Base-by-base conservation (phyloP, 768 basidiomycete genomes). In the Leccinum rimulosum region DNA sequence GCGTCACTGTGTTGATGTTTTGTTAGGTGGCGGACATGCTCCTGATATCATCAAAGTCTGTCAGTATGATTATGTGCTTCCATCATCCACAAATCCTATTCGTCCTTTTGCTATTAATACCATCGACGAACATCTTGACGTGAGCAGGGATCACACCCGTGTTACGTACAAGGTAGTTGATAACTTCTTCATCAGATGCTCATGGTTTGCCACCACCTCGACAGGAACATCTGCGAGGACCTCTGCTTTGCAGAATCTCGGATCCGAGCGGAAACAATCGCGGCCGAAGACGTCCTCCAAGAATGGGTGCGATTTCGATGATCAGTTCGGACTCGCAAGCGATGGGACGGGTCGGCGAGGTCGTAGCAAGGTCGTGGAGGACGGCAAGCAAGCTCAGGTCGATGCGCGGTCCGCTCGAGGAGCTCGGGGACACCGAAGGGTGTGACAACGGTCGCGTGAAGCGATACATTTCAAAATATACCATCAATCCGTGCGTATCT, bases 21-120 rank as follows among this genome's bases (percentile, higher is more conserved):
- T 11, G 55, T 9, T 19, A 88, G 89, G 95, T 52, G 94, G 95
- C 14, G 95, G 97, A 12, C 96, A 98, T 70, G 96, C 96, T 2
- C 97, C 97, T 0, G 97, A 98, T 67, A 98, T 98, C 73, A 96
- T 99, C 70, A 89, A 92, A n/a, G 95, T 98, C 22, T 96, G 94
- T 61, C 93, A 91, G 30, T 82, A 84, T 7, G 76, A 86, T 2
- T 96, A 98, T 59, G 95, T 98, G 3, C 77, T 98, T 9, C 97
- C 97, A 0, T 94, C 92, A 8, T 98, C 97, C 9, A 99, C 97
- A 5, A 99, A 95, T 69, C 97, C 97, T 6, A 98, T 97, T 0
- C 81, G 97, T 43, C 97, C 97, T 0, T 98, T 87, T 70, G 83
- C 93, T 2, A 76, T 79, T 33, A 98, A 98, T 70, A 99, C 97